Base-by-base conservation (phyloP, 352 stramenopile genomes). In the Pythium plurisporium region DNA sequence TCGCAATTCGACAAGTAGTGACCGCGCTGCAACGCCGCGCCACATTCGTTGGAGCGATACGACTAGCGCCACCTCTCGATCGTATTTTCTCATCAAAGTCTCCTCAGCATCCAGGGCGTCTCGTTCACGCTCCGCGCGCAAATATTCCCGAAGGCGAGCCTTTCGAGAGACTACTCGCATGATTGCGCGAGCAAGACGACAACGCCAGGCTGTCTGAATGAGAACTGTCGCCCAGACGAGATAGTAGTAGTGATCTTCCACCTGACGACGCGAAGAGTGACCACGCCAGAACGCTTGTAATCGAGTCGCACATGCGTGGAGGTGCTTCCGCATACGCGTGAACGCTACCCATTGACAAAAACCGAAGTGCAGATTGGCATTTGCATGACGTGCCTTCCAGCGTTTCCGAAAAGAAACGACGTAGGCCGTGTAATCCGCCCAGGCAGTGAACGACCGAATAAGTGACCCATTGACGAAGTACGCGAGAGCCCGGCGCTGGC, bases 231-330 rank as follows among this genome's bases (percentile, higher is more conserved):
- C 83, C 83, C 83, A 94, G 1, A 88, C 48, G 19, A 63, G 55
- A 19, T 70, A 70, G 9, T 78, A 86, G 65, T 74, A 89, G 20
- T 74, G 51, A 43, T 94, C 74, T 65, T 94, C 83, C 5, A 74
- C 53, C 2, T 57, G 33, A 0, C 80, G 74, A 1, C 83, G 74
- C 23, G 63, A 55, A 1, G 58, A 11, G 7, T 74, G 49, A 2
- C 83, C 81, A 10, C 83, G 78, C 81, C 81, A 94, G 33, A 83
- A 87, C 2, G 81, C 73, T 46, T 91, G 79, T 8, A 91, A 29
- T 12, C 20, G 51, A 2, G 68, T 82, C 0, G 72, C 79, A 17
- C 61, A 64, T 1, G 27, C 46, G 36, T 84, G 72, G 0, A 68
- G 51, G 22, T 76, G 48, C 19, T 73, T 60, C 0, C 70, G 59